Evolutionary conservation across 768 basidiomycete species (phyloP).

Genomic region (Pulveroboletus sp.): DNA sequence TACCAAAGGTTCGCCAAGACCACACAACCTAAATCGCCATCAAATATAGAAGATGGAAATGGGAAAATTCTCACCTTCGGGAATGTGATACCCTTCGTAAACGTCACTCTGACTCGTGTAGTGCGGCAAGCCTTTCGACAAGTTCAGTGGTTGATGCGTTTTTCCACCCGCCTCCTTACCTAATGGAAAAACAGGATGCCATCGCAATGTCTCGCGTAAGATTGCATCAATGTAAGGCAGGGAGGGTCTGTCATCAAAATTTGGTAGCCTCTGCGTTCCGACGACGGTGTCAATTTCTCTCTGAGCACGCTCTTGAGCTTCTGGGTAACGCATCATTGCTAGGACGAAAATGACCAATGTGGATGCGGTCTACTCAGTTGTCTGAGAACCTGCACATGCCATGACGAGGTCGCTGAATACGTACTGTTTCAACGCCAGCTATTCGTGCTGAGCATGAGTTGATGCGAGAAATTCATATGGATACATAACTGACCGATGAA

Average conservation of each 20-base stretch:
- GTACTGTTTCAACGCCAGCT: constrained; percentile 32
- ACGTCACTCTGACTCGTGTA: constrained; percentile 24
- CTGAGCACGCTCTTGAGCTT: constrained; percentile 33
- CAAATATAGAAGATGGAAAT: constrained; percentile 1
- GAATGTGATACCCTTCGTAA: constrained; percentile 25
- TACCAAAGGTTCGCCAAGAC: constrained; percentile 32
- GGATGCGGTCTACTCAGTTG: constrained; percentile 27
- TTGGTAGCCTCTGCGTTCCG: constrained; percentile 27
- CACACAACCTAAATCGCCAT: constrained; percentile 23
- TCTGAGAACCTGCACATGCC: constrained; percentile 1
- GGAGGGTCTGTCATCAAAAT: constrained; percentile 24
- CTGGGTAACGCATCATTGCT: constrained; percentile 34
- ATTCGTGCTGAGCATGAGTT: constrained; percentile 4
- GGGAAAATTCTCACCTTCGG: constrained; percentile 20
- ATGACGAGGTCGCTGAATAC: not conserved
- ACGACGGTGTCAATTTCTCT: constrained; percentile 32
- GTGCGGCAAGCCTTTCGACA: constrained; percentile 26
- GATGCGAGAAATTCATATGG: not conserved
- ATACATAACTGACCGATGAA: constrained; percentile 26
- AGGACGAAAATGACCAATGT: constrained; percentile 31
- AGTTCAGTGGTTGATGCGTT: not conserved
- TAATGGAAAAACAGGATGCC: constrained; percentile 33
- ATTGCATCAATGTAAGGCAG: constrained; percentile 33
- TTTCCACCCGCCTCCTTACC: constrained; percentile 13
- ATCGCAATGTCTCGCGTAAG: constrained; percentile 34